Conservation (phyloP, 768 basidiomycete genomes). For the Phaffia tasmanica region DNA sequence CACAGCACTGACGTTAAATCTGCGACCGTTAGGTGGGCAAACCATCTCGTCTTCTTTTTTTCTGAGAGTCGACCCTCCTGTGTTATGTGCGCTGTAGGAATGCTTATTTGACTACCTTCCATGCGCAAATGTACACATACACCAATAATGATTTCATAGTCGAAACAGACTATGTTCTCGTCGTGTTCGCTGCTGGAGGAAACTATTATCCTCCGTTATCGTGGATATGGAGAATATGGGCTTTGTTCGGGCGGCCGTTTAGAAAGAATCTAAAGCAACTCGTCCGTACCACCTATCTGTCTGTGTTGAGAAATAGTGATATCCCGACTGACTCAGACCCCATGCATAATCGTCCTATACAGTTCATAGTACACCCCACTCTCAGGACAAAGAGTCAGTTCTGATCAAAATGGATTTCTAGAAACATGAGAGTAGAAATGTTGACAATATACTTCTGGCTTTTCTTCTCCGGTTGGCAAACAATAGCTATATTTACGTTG, state of each 20-base stretch:
- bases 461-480: no score
- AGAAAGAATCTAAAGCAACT: constrained; percentile 77
- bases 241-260: constrained; percentile 67
- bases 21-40: constrained; percentile 1
- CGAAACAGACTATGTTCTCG: constrained; percentile 76
- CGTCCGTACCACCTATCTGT: constrained; percentile 41
- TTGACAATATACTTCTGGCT: neutral
- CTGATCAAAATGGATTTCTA: constrained; percentile 17
- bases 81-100: constrained; percentile 45
- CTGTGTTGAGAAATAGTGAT: neutral
- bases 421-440: no score
- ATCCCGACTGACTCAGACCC: neutral
- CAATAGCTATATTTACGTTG: constrained; percentile 70
- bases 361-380: constrained; percentile 79
- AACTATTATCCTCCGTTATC: constrained; percentile 67
- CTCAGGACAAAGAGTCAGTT: constrained; percentile 73
- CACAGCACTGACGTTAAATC: constrained; percentile 44
- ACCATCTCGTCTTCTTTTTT: constrained; percentile 23
- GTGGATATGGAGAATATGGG: constrained; percentile 85
- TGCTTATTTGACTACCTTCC: constrained; percentile 42
- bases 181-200: constrained; percentile 74
- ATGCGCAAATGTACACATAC: neutral
- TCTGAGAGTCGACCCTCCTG: neutral
- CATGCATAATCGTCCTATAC: neutral
- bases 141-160: constrained; percentile 43